Evolutionary conservation across 2,329 filamentous ascomycete genomes (phyloP).

Genomic region (Trichophyton rubrum): DNA sequence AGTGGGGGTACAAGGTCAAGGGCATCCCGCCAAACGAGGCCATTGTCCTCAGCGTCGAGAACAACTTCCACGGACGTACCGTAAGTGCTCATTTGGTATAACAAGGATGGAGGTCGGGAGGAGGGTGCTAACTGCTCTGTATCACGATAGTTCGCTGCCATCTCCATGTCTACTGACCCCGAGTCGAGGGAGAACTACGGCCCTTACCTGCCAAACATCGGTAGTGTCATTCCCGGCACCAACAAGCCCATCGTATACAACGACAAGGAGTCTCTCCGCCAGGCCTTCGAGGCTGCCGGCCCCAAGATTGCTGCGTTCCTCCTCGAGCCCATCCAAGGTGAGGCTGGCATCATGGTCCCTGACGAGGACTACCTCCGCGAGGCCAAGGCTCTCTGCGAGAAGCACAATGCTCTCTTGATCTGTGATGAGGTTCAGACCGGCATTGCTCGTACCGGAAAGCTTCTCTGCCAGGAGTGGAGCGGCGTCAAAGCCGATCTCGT

Average conservation of each 20-base stretch:
- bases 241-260: slow-evolving; percentile 73
- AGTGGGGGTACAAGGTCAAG: slow-evolving; percentile 98
- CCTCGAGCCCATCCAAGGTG: slow-evolving; percentile 92
- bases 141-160: slow-evolving; percentile 62
- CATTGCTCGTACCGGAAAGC: slow-evolving; percentile 84
- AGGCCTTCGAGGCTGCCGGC: slow-evolving; percentile 66
- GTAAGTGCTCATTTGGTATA: slow-evolving; percentile 41
- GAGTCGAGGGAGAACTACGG: slow-evolving; percentile 96
- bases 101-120: not conserved
- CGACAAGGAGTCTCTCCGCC: slow-evolving; percentile 67
- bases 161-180: slow-evolving; percentile 88
- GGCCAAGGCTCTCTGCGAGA: slow-evolving; percentile 75
- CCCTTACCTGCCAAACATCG: slow-evolving; percentile 82
- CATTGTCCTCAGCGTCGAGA: slow-evolving; percentile 66
- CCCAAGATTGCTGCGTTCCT: slow-evolving; percentile 83
- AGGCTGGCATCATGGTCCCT: slow-evolving; percentile 91
- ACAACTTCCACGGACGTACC: slow-evolving; percentile 95
- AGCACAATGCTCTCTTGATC: slow-evolving; percentile 91
- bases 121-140: not conserved
- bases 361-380: slow-evolving; percentile 74
- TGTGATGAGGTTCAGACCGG: slow-evolving; percentile 98
- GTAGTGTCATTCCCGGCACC: slow-evolving; percentile 62
- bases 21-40: slow-evolving; percentile 74
- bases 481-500: slow-evolving; percentile 92
- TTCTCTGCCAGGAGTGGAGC: slow-evolving; percentile 90